These are phyloP conservation scores for Solanum neorickii DNA, from an alignment of 257 asterid species.

Conservation along the genomic window DNA sequence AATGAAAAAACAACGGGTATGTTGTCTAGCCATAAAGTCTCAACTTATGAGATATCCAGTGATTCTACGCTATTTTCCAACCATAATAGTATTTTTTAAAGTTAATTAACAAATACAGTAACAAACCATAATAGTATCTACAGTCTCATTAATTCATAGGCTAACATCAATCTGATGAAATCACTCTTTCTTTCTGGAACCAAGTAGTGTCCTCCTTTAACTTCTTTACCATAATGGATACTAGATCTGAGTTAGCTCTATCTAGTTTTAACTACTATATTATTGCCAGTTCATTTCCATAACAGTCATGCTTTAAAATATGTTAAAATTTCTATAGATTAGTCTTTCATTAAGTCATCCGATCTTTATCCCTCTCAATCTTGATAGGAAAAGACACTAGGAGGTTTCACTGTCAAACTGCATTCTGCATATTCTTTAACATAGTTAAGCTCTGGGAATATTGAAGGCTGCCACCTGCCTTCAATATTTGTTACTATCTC, in stretches of 20 bases:
- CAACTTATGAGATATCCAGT: background rate
- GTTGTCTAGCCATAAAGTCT: background rate
- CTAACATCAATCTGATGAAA: background rate
- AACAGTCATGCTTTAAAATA: background rate
- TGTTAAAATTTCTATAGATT: background rate
- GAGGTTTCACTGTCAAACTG: background rate
- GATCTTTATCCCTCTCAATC: background rate
- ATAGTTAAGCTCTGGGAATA: background rate
- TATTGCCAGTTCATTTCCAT: background rate
- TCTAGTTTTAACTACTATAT: background rate
- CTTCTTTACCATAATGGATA: background rate
- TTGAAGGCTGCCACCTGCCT: background rate
- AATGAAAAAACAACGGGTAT: background rate
- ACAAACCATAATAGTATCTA: background rate
- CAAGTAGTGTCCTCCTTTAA: background rate
- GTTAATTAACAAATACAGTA: background rate
- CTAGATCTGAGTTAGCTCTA: background rate
- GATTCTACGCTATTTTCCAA: background rate
- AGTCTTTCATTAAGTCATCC: background rate
- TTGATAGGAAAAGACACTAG: background rate
- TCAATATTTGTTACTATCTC: background rate
- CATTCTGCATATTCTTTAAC: background rate
- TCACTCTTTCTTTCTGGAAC: background rate
- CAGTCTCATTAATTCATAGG: background rate
- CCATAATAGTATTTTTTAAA: background rate